Base-by-base conservation (phyloP, 768 basidiomycete species). In the Sporobolomyces phaffii region DNA sequence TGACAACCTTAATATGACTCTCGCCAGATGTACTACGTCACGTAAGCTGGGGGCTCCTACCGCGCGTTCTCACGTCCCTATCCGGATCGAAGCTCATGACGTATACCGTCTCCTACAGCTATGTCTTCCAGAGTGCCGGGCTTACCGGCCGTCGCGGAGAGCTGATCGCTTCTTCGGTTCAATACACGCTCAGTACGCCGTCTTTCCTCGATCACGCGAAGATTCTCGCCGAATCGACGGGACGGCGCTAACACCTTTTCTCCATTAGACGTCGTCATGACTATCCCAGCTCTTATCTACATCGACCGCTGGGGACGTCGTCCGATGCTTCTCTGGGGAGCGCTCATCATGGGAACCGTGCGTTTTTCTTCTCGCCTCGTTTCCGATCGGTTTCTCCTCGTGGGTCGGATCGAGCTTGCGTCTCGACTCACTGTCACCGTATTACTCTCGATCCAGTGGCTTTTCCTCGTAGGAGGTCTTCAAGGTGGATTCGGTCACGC, bases 241-340 rank as follows among this genome's bases (percentile, higher is more conserved):
- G n/a, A n/a, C n/a, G n/a, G n/a, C n/a, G n/a, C n/a, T n/a, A n/a
- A n/a, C n/a, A n/a, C n/a, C n/a, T n/a, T n/a, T n/a, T n/a, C n/a
- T n/a, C n/a, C n/a, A n/a, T n/a, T n/a, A n/a, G 52, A 56, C 36
- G 64, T 66, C 34, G 64, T 59, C 22, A n/a, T 54, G 11, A 69
- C 68, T 5, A 43, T 67, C 20, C 71, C 67, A 80, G 81, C 82
- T 1, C 81, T 83, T 70, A 68, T 82, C 73, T 88, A 84, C 78
- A 87, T 88, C 73, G 88, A 90, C 76, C 81, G 80, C 77, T 88
- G 87, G 86, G 88, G 88, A 64, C 86, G 88, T 44, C 82, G 87
- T 24, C 87, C 88, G 10, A 86, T 89, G 81, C 79, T 90, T 2
- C 79, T 90, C 62, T 45, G 34, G 18, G 68, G 64, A 22, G 59